A percentile compares a stretch with the other conserved stretches of the same genome.
phyloP scores from a whole-genome alignment of 495 filamentous ascomycete genomes.

The Corynascus novoguineensis region DNA sequence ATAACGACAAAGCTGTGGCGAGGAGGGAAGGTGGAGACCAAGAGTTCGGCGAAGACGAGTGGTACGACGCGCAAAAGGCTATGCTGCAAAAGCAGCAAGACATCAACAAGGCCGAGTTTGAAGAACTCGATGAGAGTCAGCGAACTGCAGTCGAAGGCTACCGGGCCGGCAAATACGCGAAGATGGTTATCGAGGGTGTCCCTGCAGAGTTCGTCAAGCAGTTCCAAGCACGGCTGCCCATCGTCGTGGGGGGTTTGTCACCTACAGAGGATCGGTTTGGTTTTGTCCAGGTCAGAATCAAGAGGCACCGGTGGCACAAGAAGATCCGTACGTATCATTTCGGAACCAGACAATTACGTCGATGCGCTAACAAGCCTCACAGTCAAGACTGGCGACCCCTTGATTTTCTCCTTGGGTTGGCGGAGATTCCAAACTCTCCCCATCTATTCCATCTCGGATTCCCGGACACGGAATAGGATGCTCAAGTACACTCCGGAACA shows the following conservation, averaged over 20 bases:
- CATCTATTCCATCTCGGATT: conserved; percentile 91
- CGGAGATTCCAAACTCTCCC: conserved; percentile 87
- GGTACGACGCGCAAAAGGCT: conserved; percentile 97
- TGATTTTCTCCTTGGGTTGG: conserved; percentile 98
- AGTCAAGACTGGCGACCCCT: conserved; percentile 90
- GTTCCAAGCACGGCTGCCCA: conserved; percentile 78
- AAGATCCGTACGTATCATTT: conserved; percentile 57
- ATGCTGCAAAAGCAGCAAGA: conserved; percentile 86
- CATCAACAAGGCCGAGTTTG: conserved; percentile 92
- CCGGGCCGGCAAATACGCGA: conserved; percentile 88
- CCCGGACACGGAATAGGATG: conserved; percentile 89
- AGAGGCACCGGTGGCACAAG: conserved; percentile 97
- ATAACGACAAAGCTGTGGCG: conserved; percentile 72
- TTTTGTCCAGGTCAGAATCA: conserved; percentile 91
- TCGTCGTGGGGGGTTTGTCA: conserved; percentile 83
- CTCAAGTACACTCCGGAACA: conserved; percentile 83
- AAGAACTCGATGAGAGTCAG: conserved; percentile 71
- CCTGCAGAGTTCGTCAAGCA: conserved; percentile 86
- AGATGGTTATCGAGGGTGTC: conserved; percentile 79
- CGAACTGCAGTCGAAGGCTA: conserved; percentile 80
- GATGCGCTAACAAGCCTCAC: not conserved
- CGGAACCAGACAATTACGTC: not conserved
- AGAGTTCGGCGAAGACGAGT: conserved; percentile 93
- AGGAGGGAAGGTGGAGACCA: conserved; percentile 53
- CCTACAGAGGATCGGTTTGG: conserved; percentile 93